phyloP scores from a whole-genome alignment of 116 monocot species.

The Trichopus zeylanicus region DNA sequence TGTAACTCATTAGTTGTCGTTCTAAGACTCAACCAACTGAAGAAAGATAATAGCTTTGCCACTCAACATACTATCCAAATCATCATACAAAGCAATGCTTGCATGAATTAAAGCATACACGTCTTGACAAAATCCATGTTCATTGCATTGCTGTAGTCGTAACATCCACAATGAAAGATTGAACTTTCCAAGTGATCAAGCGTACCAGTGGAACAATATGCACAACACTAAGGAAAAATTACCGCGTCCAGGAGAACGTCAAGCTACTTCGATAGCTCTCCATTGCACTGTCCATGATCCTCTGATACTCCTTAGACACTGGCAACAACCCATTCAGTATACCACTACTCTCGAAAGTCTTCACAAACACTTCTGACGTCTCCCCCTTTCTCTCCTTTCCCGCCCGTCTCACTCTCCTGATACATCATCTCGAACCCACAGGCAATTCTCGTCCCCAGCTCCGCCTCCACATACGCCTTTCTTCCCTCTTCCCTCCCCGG shows the following conservation, averaged over 20 bases:
- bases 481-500: conserved; percentile 57
- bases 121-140: too few relatives aligned
- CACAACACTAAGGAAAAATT: neutral
- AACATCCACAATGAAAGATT: too few relatives aligned
- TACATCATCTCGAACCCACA: conserved; percentile 99
- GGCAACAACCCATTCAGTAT: conserved; percentile 70
- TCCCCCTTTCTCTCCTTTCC: conserved; percentile 58
- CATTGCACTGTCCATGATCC: conserved; percentile 47
- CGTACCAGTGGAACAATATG: neutral
- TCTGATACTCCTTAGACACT: conserved; percentile 76
- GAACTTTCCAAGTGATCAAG: too few relatives aligned
- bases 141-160: too few relatives aligned
- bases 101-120: too few relatives aligned
- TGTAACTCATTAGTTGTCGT: too few relatives aligned
- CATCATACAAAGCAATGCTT: too few relatives aligned
- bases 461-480: conserved; percentile 45
- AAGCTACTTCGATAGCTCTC: conserved; percentile 49
- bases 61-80: too few relatives aligned
- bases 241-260: conserved; percentile 62
- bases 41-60: too few relatives aligned
- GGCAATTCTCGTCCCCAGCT: conserved; percentile 87
- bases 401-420: conserved; percentile 52
- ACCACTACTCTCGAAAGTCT: conserved; percentile 62
- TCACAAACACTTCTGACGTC: conserved; percentile 65
- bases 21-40: too few relatives aligned